These are phyloP conservation scores for Wickerhamomyces sp. DNA, from an alignment of 1,139 yeast species.

Conservation along the genomic window DNA sequence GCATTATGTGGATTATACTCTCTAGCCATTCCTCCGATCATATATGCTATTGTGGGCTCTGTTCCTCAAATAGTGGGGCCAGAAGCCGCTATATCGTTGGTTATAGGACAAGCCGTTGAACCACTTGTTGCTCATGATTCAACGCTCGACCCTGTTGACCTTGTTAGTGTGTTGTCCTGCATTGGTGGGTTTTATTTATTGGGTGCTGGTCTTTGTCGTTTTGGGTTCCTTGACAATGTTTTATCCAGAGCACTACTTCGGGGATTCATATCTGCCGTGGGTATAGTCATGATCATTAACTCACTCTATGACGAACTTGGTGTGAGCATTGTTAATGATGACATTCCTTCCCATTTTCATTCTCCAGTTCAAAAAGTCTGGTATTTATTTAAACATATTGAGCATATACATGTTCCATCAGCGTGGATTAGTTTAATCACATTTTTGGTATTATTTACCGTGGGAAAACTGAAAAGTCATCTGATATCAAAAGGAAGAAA, in stretches of 20 bases:
- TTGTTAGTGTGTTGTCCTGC: slow-evolving; percentile 70
- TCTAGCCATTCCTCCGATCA: slow-evolving; percentile 75
- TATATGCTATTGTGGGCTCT: slow-evolving; percentile 80
- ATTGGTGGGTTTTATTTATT: slow-evolving; percentile 73
- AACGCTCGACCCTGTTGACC: slow-evolving; percentile 52
- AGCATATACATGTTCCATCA: slow-evolving; percentile 45
- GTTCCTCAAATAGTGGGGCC: slow-evolving; percentile 97
- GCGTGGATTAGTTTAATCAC: slow-evolving; percentile 47
- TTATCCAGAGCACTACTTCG: slow-evolving; percentile 76
- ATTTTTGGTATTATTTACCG: slow-evolving; percentile 38
- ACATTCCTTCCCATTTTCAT: slow-evolving; percentile 54
- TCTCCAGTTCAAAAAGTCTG: slow-evolving; percentile 69
- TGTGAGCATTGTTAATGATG: slow-evolving; percentile 37
- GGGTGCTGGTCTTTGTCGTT: slow-evolving; percentile 74
- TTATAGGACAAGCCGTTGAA: slow-evolving; percentile 90
- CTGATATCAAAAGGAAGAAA: slow-evolving; percentile 28
- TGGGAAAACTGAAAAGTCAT: slow-evolving; percentile 40
- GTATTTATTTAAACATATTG: slow-evolving; percentile 47
- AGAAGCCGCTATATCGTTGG: slow-evolving; percentile 87
- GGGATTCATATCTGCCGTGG: slow-evolving; percentile 94
- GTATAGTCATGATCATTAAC: slow-evolving; percentile 81
- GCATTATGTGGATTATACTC: slow-evolving; percentile 83
- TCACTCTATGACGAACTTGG: slow-evolving; percentile 74
- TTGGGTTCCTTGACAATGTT: slow-evolving; percentile 87
- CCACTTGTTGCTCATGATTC: slow-evolving; percentile 51